These are phyloP conservation scores for Cadophora luteo-olivacea DNA, from an alignment of 2,329 filamentous ascomycete species.

Conservation along the genomic window DNA sequence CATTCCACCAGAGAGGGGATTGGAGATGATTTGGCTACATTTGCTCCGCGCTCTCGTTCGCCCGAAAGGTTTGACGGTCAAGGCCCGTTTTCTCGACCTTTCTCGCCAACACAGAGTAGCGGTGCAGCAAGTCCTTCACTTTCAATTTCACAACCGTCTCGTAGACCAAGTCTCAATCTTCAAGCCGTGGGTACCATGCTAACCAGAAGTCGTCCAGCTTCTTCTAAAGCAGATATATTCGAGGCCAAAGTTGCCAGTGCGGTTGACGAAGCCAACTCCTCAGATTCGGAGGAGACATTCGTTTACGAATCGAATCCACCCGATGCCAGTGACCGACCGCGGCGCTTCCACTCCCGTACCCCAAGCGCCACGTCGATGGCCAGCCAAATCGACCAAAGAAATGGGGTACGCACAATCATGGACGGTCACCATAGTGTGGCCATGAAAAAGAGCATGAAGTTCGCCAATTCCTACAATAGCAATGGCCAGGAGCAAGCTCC, in stretches of 20 bases:
- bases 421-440: constrained; percentile 68
- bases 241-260: constrained; percentile 96
- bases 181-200: constrained; percentile 52
- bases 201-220: constrained; percentile 63
- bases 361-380: constrained; percentile 88
- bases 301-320: constrained; percentile 98
- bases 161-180: constrained; percentile 47
- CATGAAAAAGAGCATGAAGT: constrained; percentile 95
- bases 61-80: constrained; percentile 38
- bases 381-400: constrained; percentile 68
- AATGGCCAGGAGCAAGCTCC: constrained; percentile 57
- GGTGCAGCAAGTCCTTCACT: constrained; percentile 37
- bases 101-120: constrained; percentile 34
- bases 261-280: constrained; percentile 94
- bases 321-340: constrained; percentile 65
- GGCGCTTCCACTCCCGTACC: constrained; percentile 89
- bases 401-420: constrained; percentile 62
- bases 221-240: constrained; percentile 97
- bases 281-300: constrained; percentile 97
- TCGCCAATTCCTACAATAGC: constrained; percentile 76
- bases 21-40: constrained; percentile 29
- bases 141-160: constrained; percentile 43
- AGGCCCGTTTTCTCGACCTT: constrained; percentile 34
- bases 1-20: constrained; percentile 43
- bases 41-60: constrained; percentile 23